phyloP scores from a whole-genome alignment of 2,329 filamentous ascomycete genomes.

The Diaporthe eres region DNA sequence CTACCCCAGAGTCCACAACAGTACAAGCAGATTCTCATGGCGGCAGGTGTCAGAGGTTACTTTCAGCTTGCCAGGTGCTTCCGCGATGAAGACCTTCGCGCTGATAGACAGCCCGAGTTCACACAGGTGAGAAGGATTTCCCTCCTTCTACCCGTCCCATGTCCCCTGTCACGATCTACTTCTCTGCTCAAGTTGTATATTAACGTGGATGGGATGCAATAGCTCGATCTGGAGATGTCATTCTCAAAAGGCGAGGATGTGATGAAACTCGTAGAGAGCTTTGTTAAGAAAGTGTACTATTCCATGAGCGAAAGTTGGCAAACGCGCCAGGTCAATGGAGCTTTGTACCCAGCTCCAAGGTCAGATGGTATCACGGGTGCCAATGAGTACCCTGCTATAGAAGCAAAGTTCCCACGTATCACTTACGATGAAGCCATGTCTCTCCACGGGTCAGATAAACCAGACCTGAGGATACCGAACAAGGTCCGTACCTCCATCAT shows the following conservation, averaged over 20 bases:
- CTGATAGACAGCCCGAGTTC: constrained; percentile 96
- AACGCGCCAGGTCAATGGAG: constrained; percentile 48
- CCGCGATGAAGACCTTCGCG: constrained; percentile 91
- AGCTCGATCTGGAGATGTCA: constrained; percentile 95
- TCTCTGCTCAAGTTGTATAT: neutral
- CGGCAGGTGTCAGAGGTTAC: constrained; percentile 84
- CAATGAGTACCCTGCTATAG: constrained; percentile 46
- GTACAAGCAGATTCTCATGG: constrained; percentile 98
- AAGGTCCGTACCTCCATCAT: constrained; percentile 60
- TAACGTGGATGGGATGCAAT: neutral
- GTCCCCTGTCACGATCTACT: neutral
- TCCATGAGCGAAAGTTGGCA: constrained; percentile 60
- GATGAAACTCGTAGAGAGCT: constrained; percentile 67
- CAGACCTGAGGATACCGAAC: constrained; percentile 83
- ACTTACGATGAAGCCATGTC: constrained; percentile 85
- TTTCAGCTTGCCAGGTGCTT: constrained; percentile 97
- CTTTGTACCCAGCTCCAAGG: constrained; percentile 45
- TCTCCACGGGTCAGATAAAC: constrained; percentile 90
- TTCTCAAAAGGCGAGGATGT: constrained; percentile 83
- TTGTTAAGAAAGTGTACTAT: constrained; percentile 70
- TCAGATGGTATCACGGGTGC: neutral
- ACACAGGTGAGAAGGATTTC: constrained; percentile 75
- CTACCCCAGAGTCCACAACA: constrained; percentile 97
- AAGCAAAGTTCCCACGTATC: constrained; percentile 66
- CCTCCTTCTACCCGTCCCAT: constrained; percentile 8